Percentiles rank a stretch among this genome's conserved stretches.
phyloP scores from a whole-genome alignment of 257 asterid species.

The Petunia axillaris region DNA sequence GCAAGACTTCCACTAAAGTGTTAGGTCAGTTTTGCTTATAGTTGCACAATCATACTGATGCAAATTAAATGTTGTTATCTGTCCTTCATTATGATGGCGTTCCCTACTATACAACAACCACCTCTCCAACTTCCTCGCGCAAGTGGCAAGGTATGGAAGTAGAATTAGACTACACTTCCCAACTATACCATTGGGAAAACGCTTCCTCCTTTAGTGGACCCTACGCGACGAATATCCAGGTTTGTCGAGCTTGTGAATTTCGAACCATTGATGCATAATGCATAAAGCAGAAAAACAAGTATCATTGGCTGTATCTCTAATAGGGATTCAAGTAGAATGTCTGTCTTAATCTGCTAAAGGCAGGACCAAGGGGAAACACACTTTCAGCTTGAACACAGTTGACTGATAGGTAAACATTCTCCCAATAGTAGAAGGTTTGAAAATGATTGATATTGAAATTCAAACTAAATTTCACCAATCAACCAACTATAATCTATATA shows the following conservation, averaged over 20 bases:
- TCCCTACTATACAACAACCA: not conserved
- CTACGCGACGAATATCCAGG: not conserved
- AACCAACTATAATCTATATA: not conserved
- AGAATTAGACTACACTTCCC: not conserved
- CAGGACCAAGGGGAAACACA: no score
- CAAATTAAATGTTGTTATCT: not conserved
- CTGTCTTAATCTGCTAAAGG: no score
- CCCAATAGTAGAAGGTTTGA: not conserved
- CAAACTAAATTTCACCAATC: not conserved
- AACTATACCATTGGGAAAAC: not conserved
- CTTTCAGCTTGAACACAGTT: not conserved
- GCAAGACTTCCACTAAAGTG: not conserved
- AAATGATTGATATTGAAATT: no score
- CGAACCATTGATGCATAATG: no score
- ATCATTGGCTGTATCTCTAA: not conserved
- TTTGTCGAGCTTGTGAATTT: no score
- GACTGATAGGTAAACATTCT: not conserved
- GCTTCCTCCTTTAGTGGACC: not conserved
- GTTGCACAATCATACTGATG: not conserved
- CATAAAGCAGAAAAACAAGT: no score
- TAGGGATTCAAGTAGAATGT: no score
- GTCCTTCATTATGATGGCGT: slow-evolving; percentile 11
- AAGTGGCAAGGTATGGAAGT: not conserved
- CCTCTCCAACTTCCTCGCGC: not conserved
- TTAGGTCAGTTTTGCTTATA: not conserved